phyloP scores from a whole-genome alignment of 2,329 filamentous ascomycete genomes.

The Trichoderma sp. region DNA sequence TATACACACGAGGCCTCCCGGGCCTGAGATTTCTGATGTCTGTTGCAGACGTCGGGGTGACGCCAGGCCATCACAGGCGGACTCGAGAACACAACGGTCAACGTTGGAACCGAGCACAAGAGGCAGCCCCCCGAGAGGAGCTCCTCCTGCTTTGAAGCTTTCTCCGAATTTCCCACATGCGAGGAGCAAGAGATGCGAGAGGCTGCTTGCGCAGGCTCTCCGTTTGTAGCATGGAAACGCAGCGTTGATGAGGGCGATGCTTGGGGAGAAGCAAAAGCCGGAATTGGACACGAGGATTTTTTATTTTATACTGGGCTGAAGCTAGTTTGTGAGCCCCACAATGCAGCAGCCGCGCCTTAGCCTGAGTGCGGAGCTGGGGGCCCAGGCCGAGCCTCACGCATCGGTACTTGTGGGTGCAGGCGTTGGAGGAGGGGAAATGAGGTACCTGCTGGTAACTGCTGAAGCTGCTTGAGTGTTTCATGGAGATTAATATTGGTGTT shows the following conservation, averaged over 20 bases:
- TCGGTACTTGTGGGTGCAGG: neutral
- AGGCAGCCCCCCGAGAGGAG: neutral
- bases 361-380: neutral
- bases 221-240: conserved; percentile 93
- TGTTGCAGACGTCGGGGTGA: conserved; percentile 75
- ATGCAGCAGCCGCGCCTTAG: neutral
- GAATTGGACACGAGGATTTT: neutral
- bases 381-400: neutral
- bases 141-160: conserved; percentile 61
- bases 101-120: conserved; percentile 28
- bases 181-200: conserved; percentile 27
- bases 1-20: conserved; percentile 23
- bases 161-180: conserved; percentile 99
- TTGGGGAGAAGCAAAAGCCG: conserved; percentile 44
- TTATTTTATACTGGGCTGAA: conserved; percentile 6
- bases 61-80: conserved; percentile 87
- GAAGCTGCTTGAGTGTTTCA: neutral
- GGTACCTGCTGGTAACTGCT: neutral
- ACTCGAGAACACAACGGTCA: conserved; percentile 32
- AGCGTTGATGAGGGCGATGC: conserved; percentile 85
- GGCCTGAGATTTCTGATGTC: conserved; percentile 89
- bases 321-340: conserved; percentile 12
- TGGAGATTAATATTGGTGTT: neutral
- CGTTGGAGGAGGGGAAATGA: neutral
- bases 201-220: conserved; percentile 41